Conservation (phyloP, 106 monocot genomes). For the Apostasia ramifera region DNA sequence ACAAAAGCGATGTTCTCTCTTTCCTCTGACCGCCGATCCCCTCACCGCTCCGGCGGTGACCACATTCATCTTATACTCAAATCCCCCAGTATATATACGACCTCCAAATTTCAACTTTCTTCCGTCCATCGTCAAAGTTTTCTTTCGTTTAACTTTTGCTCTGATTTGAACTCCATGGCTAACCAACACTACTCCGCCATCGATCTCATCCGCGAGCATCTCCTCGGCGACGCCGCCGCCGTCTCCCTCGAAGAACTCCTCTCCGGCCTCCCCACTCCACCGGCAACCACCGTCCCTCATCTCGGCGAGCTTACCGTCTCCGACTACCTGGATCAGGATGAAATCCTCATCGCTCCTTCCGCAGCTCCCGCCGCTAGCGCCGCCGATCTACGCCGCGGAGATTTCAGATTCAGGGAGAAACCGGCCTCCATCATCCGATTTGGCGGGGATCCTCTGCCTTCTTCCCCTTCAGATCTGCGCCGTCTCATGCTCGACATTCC, state of each 20-base stretch:
- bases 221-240: conserved; percentile 14
- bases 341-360: neutral
- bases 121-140: too few relatives aligned
- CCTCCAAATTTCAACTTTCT: too few relatives aligned
- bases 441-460: neutral
- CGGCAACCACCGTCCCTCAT: neutral
- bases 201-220: conserved; percentile 34
- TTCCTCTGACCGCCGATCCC: too few relatives aligned
- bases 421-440: conserved; percentile 12
- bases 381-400: neutral
- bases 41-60: too few relatives aligned
- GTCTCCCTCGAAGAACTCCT: neutral
- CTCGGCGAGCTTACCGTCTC: conserved; percentile 2
- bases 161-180: neutral
- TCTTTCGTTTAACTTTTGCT: too few relatives aligned
- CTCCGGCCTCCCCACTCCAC: neutral
- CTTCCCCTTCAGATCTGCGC: neutral
- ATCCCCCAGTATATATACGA: too few relatives aligned
- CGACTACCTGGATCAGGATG: conserved; percentile 1
- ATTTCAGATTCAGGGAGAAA: neutral
- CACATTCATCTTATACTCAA: too few relatives aligned
- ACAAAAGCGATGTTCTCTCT: too few relatives aligned
- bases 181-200: conserved; percentile 10
- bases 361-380: neutral
- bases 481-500: conserved; percentile 14